Evolutionary conservation across 2,329 filamentous ascomycete genomes (phyloP).

Genomic region (Aspergillus carbonarius): DNA sequence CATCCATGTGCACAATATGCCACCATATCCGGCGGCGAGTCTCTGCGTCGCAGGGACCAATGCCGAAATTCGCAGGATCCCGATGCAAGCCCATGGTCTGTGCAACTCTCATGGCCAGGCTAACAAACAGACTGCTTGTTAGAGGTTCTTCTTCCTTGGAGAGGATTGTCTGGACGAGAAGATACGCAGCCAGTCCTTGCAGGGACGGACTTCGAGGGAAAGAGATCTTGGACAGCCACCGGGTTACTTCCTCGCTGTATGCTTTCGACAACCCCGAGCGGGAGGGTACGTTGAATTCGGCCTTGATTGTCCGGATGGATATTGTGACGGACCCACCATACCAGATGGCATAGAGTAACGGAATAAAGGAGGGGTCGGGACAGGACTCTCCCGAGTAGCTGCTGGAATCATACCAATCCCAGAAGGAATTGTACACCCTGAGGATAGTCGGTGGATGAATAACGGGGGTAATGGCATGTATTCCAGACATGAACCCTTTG

Average conservation of each 20-base stretch:
- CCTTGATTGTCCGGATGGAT: slow-evolving; percentile 42
- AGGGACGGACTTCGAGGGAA: slow-evolving; percentile 49
- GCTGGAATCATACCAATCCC: slow-evolving; percentile 46
- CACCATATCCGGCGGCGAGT: slow-evolving; percentile 49
- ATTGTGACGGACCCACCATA: slow-evolving; percentile 49
- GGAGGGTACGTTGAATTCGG: slow-evolving; percentile 39
- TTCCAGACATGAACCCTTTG: slow-evolving; percentile 48
- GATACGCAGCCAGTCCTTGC: slow-evolving; percentile 47
- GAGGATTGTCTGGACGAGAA: slow-evolving; percentile 49
- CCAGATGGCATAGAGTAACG: slow-evolving; percentile 49
- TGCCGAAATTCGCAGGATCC: slow-evolving; percentile 50
- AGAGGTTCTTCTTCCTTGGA: slow-evolving; percentile 51
- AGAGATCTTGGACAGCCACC: slow-evolving; percentile 43
- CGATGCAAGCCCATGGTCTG: slow-evolving; percentile 51
- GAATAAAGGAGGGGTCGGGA: slow-evolving; percentile 44
- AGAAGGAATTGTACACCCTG: slow-evolving; percentile 44
- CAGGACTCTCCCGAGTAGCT: slow-evolving; percentile 38
- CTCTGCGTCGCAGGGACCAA: slow-evolving; percentile 46
- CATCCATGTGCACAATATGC: slow-evolving; percentile 51
- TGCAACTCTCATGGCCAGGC: slow-evolving; percentile 47
- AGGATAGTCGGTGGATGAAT: slow-evolving; percentile 45
- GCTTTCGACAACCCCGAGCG: slow-evolving; percentile 38
- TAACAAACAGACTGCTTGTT: slow-evolving; percentile 50
- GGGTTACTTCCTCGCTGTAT: slow-evolving; percentile 45
- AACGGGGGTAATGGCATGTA: slow-evolving; percentile 48